A percentile compares a stretch with the other conserved stretches of the same genome.
phyloP scores from a whole-genome alignment of 2,329 filamentous ascomycete genomes.

The Capronia americana region DNA sequence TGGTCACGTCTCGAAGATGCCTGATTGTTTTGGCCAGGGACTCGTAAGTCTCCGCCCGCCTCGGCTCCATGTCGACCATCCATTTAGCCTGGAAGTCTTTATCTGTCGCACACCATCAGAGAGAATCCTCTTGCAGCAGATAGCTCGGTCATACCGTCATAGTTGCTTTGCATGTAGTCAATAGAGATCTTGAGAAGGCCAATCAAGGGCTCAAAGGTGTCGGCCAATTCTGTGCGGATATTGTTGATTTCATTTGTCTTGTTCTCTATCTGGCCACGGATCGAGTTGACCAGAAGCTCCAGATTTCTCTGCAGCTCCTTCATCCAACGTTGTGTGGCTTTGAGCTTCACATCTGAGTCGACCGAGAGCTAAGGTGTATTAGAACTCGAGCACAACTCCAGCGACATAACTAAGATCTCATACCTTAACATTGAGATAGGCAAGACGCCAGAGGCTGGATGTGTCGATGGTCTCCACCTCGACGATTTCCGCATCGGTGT shows the following conservation, averaged over 20 bases:
- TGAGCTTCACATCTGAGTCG: constrained; percentile 14
- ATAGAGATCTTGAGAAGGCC: constrained; percentile 12
- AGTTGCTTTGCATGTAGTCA: constrained; percentile 16
- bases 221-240: constrained; percentile 19
- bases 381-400: not conserved
- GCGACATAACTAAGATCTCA: not conserved
- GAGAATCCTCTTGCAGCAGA: not conserved
- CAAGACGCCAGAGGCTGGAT: constrained; percentile 13
- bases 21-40: constrained; percentile 16
- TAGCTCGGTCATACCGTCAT: constrained; percentile 7
- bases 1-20: constrained; percentile 19
- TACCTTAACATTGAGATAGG: constrained; percentile 23
- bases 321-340: constrained; percentile 18
- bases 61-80: constrained; percentile 8
- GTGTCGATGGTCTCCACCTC: constrained; percentile 22
- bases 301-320: constrained; percentile 17
- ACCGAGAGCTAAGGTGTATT: constrained; percentile 2
- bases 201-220: constrained; percentile 17
- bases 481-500: constrained; percentile 8
- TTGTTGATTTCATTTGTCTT: constrained; percentile 16
- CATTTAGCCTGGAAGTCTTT: constrained; percentile 14
- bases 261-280: constrained; percentile 5
- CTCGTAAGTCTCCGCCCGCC: constrained; percentile 11
- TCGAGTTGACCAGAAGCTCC: constrained; percentile 18
- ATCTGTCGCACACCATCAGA: not conserved